phyloP scores from a whole-genome alignment of 2,329 filamentous ascomycete genomes.

The Aspergillus sojae region DNA sequence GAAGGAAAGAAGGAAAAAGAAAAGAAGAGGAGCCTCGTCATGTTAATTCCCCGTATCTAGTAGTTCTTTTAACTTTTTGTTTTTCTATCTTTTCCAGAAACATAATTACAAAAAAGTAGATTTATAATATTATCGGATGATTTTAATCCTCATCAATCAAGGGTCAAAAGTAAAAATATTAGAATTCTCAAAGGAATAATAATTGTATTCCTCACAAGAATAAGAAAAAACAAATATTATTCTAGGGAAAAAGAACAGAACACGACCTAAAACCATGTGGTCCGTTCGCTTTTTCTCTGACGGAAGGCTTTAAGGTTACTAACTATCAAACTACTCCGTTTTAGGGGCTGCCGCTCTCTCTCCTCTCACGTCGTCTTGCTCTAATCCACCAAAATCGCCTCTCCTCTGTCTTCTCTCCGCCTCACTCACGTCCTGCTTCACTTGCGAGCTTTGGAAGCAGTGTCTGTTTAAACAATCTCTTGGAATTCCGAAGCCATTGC shows the following conservation, averaged over 20 bases:
- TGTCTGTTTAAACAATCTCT: neutral
- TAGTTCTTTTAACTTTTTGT: neutral
- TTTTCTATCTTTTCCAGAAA: neutral
- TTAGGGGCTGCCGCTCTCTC: constrained; percentile 10
- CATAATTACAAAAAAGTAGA: neutral
- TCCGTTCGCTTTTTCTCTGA: constrained; percentile 7
- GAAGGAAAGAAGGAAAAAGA: neutral
- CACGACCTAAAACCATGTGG: neutral
- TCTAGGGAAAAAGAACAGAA: neutral
- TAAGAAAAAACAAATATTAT: neutral
- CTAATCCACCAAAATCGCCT: constrained; percentile 9
- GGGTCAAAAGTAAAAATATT: neutral
- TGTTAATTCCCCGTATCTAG: neutral
- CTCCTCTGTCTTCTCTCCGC: constrained; percentile 1
- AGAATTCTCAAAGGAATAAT: neutral
- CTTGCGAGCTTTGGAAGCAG: neutral
- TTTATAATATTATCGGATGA: neutral
- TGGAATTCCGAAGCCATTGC: constrained; percentile 6
- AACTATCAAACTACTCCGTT: constrained; percentile 5
- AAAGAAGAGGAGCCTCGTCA: neutral
- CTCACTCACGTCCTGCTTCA: neutral
- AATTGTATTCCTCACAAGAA: neutral
- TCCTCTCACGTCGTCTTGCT: constrained; percentile 9
- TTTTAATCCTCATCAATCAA: neutral
- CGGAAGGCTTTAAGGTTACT: constrained; percentile 4